Percentiles rank a stretch among this genome's conserved stretches.
These are phyloP conservation scores for Cymbomonas tetramitiformis DNA, from an alignment of 139 green algal species.

Conservation along the genomic window DNA sequence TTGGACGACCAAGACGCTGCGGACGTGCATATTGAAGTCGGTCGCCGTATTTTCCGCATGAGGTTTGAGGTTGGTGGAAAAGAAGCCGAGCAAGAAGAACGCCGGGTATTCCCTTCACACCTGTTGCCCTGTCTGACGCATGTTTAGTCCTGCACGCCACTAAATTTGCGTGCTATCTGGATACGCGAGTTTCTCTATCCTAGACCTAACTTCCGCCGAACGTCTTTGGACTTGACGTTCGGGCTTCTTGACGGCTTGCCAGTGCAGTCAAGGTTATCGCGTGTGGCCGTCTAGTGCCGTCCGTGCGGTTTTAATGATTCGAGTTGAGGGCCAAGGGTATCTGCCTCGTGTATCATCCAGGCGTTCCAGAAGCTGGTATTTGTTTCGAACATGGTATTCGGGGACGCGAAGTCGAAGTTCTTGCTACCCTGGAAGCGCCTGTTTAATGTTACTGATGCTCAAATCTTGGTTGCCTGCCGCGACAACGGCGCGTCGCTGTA, in stretches of 20 bases:
- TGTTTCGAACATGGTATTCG: slow-evolving; percentile 53
- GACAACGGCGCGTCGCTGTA: slow-evolving; percentile 69
- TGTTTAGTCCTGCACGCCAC: background rate
- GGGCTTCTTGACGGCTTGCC: too few relatives aligned
- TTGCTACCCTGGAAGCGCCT: slow-evolving; percentile 78
- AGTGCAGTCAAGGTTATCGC: too few relatives aligned
- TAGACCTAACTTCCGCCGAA: too few relatives aligned
- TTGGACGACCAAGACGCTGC: slow-evolving; percentile 79
- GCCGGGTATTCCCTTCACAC: too few relatives aligned
- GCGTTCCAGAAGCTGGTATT: slow-evolving; percentile 95
- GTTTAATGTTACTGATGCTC: slow-evolving; percentile 61
- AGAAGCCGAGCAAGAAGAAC: slow-evolving; percentile 45
- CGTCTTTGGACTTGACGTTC: too few relatives aligned
- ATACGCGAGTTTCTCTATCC: too few relatives aligned
- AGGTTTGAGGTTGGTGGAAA: slow-evolving; percentile 43
- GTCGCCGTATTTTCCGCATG: slow-evolving; percentile 51
- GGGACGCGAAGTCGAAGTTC: slow-evolving; percentile 58
- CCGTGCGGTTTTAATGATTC: background rate
- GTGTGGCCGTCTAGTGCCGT: too few relatives aligned
- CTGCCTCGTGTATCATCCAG: slow-evolving; percentile 2
- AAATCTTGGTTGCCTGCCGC: slow-evolving; percentile 4
- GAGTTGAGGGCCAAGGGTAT: background rate
- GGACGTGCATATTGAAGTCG: slow-evolving; percentile 80
- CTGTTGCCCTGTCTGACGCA: too few relatives aligned
- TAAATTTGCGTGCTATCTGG: too few relatives aligned